Evolutionary conservation across 495 filamentous ascomycete genomes (phyloP).

Genomic region (Aspergillus baeticus): DNA sequence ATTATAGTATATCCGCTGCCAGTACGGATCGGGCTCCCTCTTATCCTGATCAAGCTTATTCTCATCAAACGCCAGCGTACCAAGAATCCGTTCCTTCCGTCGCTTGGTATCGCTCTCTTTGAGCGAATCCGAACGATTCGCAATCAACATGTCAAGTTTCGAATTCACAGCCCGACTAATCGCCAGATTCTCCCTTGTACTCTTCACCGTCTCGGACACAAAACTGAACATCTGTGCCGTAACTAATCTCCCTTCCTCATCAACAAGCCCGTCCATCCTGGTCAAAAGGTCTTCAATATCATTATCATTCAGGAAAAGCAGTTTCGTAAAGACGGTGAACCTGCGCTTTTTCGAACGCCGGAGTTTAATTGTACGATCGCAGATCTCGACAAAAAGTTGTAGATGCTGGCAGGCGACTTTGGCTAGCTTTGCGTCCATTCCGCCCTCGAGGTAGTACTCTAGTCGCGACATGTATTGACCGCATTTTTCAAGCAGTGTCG

Average conservation of each 20-base stretch:
- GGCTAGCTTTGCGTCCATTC: slow-evolving; percentile 33
- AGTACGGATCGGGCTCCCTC: slow-evolving; percentile 32
- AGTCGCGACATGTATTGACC: slow-evolving; percentile 34
- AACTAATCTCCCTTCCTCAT: slow-evolving; percentile 34
- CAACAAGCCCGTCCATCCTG: slow-evolving; percentile 36
- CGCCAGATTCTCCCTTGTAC: slow-evolving; percentile 32
- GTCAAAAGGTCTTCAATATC: slow-evolving; percentile 33
- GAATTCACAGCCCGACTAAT: slow-evolving; percentile 23
- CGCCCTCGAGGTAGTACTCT: slow-evolving; percentile 33
- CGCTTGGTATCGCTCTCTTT: slow-evolving; percentile 34
- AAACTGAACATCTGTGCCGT: slow-evolving; percentile 37
- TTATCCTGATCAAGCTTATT: slow-evolving; percentile 29
- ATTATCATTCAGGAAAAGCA: slow-evolving; percentile 38
- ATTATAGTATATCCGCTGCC: slow-evolving; percentile 35
- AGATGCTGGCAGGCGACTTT: slow-evolving; percentile 40
- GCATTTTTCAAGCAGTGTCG: slow-evolving; percentile 35
- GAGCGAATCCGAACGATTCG: slow-evolving; percentile 23
- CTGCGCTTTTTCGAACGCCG: slow-evolving; percentile 28
- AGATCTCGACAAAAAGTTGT: slow-evolving; percentile 40
- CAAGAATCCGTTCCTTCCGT: slow-evolving; percentile 29
- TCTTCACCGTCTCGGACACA: slow-evolving; percentile 31
- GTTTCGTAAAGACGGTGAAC: slow-evolving; percentile 30
- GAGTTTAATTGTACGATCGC: slow-evolving; percentile 36
- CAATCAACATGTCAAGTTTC: slow-evolving; percentile 23
- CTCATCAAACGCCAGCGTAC: slow-evolving; percentile 31